These are phyloP conservation scores for Hypomontagnella monticulosa DNA, from an alignment of 495 filamentous ascomycete genomes.

Conservation along the genomic window DNA sequence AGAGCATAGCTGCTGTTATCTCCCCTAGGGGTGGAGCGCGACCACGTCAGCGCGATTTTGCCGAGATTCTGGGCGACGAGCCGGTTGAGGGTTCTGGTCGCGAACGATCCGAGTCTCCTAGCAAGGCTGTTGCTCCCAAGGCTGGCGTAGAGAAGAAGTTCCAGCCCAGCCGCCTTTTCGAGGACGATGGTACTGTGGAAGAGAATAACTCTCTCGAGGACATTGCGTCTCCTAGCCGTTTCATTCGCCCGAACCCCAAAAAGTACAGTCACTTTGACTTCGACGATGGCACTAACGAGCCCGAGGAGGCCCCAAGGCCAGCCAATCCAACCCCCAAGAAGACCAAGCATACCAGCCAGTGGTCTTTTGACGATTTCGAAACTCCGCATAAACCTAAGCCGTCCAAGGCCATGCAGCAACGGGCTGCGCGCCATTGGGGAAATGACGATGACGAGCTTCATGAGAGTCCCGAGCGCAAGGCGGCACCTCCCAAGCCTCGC, in stretches of 20 bases:
- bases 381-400: slow-evolving; percentile 76
- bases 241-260: slow-evolving; percentile 70
- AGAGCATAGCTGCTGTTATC: slow-evolving; percentile 55
- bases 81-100: slow-evolving; percentile 54
- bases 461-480: slow-evolving; percentile 65
- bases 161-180: slow-evolving; percentile 75
- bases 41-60: slow-evolving; percentile 60
- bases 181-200: slow-evolving; percentile 61
- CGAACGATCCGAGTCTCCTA: slow-evolving; percentile 53
- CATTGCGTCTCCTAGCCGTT: slow-evolving; percentile 50
- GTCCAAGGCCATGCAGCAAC: slow-evolving; percentile 55
- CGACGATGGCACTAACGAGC: slow-evolving; percentile 67
- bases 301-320: slow-evolving; percentile 48
- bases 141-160: slow-evolving; percentile 75
- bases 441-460: slow-evolving; percentile 70
- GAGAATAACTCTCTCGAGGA: slow-evolving; percentile 51
- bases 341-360: slow-evolving; percentile 73
- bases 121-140: slow-evolving; percentile 67
- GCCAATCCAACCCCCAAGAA: slow-evolving; percentile 53
- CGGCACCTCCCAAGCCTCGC: slow-evolving; percentile 71
- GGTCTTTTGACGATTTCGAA: slow-evolving; percentile 86
- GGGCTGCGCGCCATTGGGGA: slow-evolving; percentile 74
- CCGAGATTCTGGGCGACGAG: slow-evolving; percentile 62
- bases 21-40: slow-evolving; percentile 61
- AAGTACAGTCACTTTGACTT: slow-evolving; percentile 92